A percentile compares a stretch with the other conserved stretches of the same genome.
These are phyloP conservation scores for Blepharisma undulans DNA, from an alignment of 169 alveolate genomes.

Conservation along the genomic window DNA sequence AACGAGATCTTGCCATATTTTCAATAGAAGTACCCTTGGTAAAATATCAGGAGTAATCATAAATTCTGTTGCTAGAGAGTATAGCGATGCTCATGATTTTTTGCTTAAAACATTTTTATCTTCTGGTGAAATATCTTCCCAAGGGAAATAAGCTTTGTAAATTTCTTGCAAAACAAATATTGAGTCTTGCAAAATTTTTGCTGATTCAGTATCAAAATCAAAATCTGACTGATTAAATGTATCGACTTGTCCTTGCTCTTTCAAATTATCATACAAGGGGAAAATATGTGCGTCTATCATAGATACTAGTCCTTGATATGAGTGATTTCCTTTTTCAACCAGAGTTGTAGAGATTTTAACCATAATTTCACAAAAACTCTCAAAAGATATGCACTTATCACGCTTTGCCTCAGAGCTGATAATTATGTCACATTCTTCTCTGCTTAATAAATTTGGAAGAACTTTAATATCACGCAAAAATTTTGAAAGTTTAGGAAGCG, in stretches of 20 bases:
- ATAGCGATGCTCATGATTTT: not conserved
- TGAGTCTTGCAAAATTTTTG: not conserved
- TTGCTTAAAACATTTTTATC: not conserved
- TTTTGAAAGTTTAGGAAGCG: not conserved
- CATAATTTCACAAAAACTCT: not conserved
- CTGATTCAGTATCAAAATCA: not conserved
- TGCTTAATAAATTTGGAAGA: not conserved
- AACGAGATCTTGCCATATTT: not conserved
- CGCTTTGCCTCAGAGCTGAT: not conserved
- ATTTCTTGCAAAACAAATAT: not conserved
- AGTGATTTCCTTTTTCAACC: not conserved
- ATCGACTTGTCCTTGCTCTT: not conserved
- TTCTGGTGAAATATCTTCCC: not conserved
- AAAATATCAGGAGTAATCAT: not conserved
- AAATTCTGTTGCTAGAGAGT: not conserved
- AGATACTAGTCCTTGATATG: not conserved
- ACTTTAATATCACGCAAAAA: not conserved
- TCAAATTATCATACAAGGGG: not conserved
- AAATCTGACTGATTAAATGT: not conserved
- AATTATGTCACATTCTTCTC: not conserved
- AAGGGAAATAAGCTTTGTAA: not conserved
- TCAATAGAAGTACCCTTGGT: not conserved
- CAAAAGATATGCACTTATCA: not conserved
- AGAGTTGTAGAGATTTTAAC: not conserved
- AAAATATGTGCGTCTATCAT: not conserved